Evolutionary conservation across 306 rosid genomes (phyloP).

Genomic region (Echinosophora koreensis): DNA sequence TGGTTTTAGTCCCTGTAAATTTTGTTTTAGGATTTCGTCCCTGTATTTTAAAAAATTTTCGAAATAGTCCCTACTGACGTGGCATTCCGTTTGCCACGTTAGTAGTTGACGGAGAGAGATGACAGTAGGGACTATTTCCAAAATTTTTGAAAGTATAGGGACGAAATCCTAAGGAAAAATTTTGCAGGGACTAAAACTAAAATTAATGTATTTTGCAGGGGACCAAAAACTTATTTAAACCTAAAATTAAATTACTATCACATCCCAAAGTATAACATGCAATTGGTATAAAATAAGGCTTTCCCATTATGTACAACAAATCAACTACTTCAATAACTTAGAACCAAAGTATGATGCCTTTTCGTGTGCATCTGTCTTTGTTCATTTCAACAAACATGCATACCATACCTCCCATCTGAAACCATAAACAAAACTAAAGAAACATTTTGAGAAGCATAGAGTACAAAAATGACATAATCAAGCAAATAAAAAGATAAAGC

Average conservation of each 20-base stretch:
- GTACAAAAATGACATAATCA: constrained; percentile 12
- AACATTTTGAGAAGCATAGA: background rate
- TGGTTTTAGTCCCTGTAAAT: too few species aligned
- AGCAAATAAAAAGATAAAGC: background rate
- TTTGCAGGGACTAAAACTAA: too few species aligned
- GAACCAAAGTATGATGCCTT: background rate
- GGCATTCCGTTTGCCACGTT: too few species aligned
- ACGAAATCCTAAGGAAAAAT: too few species aligned
- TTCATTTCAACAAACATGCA: background rate
- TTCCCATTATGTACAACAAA: background rate
- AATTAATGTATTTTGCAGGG: too few species aligned
- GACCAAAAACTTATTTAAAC: too few species aligned
- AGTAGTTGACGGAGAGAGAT: too few species aligned
- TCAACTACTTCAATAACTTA: background rate
- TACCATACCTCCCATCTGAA: constrained; percentile 1
- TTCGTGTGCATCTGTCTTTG: background rate
- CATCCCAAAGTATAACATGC: background rate
- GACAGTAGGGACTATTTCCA: too few species aligned
- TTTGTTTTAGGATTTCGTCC: too few species aligned
- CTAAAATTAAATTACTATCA: background rate
- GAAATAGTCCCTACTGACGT: too few species aligned
- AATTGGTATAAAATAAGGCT: background rate
- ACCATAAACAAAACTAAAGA: background rate
- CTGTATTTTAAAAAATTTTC: too few species aligned
- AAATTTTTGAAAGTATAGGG: too few species aligned